Evolutionary conservation across 345 rosid species (phyloP), one percentile per base, ranked within the genome.

Genomic region (Gossypium anomalum): DNA sequence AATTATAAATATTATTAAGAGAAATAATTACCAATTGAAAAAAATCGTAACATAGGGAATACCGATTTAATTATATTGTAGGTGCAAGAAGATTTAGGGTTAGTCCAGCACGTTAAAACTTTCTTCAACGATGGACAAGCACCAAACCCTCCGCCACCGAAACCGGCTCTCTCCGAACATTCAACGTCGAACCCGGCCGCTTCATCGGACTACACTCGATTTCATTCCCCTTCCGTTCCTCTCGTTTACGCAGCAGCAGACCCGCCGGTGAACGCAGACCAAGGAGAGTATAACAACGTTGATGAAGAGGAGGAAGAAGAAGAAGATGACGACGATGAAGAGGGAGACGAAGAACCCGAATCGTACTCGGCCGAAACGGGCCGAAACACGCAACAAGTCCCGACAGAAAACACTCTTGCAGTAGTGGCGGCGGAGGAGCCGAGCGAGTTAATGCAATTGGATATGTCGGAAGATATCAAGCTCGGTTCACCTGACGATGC

Each of bases 101-200:
- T 88, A 27, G 59, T 85, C 19, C 86, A 84, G 59, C 91, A 79
- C 7, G 83, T 87, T 11, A 90, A 85, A 80, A 69, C 71, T 70
- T 87, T 88, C 86, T 90, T 90, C 84, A 75, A 8, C 3, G 67
- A 75, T 2, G 79, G 81, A 72, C 79, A 80, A 73, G 80, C 73
- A 14, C 62, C 47, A 61, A 83, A 66, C 44, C 87, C 83, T 23
- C 84, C 77, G 12, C 87, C 88, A 2, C 90, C 95, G 22, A 90
- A 90, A 61, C 95, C 93, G 25, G 95, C 93, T 64, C 87, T 90
- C 56, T 90, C 95, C 47, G 95, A 81, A 76, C 95, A 90, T 84
- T 90, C 95, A 25, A 88, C 93, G 19, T 90, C 93, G 34, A 87
- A 85, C 77, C 95, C 92, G 2, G 78, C 85, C 64, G 72, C 86